Evolutionary conservation across 2,329 filamentous ascomycete genomes (phyloP), one percentile per base, ranked within the genome.

Genomic region (Colletotrichum sp.): DNA sequence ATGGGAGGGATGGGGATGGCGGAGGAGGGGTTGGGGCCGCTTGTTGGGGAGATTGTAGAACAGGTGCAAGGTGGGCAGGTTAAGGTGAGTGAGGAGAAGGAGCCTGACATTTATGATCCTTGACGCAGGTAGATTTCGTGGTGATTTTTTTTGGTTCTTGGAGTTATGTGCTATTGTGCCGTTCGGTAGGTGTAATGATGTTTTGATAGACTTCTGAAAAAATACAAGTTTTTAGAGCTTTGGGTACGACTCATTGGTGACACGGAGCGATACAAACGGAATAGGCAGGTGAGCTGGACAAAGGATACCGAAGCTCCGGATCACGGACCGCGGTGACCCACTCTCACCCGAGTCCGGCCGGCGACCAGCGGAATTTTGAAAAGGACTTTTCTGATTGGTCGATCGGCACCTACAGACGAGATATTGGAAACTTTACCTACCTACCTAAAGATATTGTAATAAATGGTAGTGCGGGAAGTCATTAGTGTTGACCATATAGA

Each of bases 131-230:
- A 52, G 43, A 52, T 52, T 52, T 3, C 3, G 10, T 52, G 6
- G 6, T 21, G 10, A 21, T 52, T 52, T 21, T 2, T 52, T 21
- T 21, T 52, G 6, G n/a, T 48, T 48, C 43, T 1, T 52, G 43
- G 10, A 52, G 43, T 52, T 5, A 1, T 9, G 18, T n/a, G 9
- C 9, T 48, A 6, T 7, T 48, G 5, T 48, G 3, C 18, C 9
- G 7, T n/a, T 48, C 6, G 39, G 18, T n/a, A 12, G 6, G 1
- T 48, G 18, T 12, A 0, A 21, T 52, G n/a, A 3, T 7, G 3
- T 3, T 52, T 52, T 0, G 3, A 13, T 0, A 21, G 10, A 52
- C 1, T 1, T 48, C 7, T 12, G 12, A 3, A 7, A n/a, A n/a
- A n/a, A n/a, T n/a, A n/a, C n/a, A n/a, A n/a, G n/a, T n/a, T n/a